Percentiles rank a stretch among this genome's conserved stretches.
These are phyloP conservation scores for Teratosphaeria gauchensis DNA, from an alignment of 2,329 filamentous ascomycete species.

Conservation along the genomic window DNA sequence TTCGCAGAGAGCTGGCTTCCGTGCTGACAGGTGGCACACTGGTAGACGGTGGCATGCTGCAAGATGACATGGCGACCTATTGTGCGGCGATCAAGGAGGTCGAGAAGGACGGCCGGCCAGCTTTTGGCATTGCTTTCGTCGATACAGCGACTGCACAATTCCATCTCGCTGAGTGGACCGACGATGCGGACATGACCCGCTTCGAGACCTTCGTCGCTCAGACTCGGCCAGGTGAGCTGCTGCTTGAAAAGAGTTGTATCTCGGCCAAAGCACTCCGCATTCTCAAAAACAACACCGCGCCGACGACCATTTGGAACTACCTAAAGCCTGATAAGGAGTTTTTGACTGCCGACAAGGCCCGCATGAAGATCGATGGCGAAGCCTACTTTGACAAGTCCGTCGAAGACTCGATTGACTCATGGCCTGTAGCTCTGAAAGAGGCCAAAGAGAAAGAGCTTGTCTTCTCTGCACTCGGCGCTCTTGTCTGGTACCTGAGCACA, in stretches of 20 bases:
- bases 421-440: constrained; percentile 67
- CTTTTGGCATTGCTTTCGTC: constrained; percentile 86
- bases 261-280: constrained; percentile 87
- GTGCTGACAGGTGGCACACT: constrained; percentile 88
- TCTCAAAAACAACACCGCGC: constrained; percentile 87
- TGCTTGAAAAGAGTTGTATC: constrained; percentile 71
- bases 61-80: constrained; percentile 94
- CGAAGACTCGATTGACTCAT: constrained; percentile 53
- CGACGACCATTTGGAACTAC: constrained; percentile 91
- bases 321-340: constrained; percentile 83
- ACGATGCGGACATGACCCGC: constrained; percentile 87
- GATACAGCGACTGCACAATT: constrained; percentile 96
- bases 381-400: constrained; percentile 62
- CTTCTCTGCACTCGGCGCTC: constrained; percentile 84
- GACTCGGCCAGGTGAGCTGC: constrained; percentile 74
- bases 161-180: constrained; percentile 80
- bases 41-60: constrained; percentile 91
- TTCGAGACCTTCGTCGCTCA: constrained; percentile 97
- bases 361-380: constrained; percentile 68
- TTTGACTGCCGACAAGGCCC: constrained; percentile 73
- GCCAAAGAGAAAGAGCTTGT: constrained; percentile 67
- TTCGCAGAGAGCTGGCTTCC: constrained; percentile 78
- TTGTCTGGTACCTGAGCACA: constrained; percentile 72
- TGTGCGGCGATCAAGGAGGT: constrained; percentile 81
- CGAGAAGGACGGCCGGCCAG: constrained; percentile 61